A percentile compares a stretch with the other conserved stretches of the same genome.
Conservation (phyloP, 148 eudicot species). For the Cornus suecica region DNA sequence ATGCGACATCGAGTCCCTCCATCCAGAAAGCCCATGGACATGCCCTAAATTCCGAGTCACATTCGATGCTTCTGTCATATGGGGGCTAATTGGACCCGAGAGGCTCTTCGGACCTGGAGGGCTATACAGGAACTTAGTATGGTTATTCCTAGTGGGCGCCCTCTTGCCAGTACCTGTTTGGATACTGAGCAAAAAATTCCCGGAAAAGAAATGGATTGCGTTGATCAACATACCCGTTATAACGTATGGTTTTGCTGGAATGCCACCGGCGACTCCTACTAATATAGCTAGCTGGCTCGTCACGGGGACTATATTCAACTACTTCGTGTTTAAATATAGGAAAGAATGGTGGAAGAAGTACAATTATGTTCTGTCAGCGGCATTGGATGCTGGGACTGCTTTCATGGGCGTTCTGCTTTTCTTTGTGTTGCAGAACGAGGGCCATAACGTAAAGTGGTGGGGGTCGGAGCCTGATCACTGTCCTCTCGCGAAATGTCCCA, state of each 20-base stretch:
- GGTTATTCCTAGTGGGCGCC: constrained; percentile 93
- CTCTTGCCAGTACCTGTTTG: constrained; percentile 85
- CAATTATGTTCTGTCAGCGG: constrained; percentile 89
- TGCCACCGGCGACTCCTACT: constrained; percentile 98
- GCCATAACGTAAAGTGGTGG: constrained; percentile 85
- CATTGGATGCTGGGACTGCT: constrained; percentile 96
- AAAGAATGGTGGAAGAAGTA: constrained; percentile 95
- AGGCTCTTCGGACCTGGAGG: constrained; percentile 86
- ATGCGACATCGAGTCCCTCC: constrained; percentile 77
- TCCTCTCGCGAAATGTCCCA: constrained; percentile 87
- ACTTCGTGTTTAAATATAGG: constrained; percentile 74
- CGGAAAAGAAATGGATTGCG: constrained; percentile 90
- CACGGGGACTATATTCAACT: constrained; percentile 83
- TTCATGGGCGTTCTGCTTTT: constrained; percentile 92
- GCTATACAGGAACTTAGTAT: constrained; percentile 82
- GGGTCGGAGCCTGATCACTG: constrained; percentile 85
- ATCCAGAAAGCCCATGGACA: constrained; percentile 99
- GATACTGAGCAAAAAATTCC: constrained; percentile 82
- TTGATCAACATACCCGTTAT: constrained; percentile 89
- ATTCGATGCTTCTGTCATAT: constrained; percentile 91
- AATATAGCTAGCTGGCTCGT: constrained; percentile 91
- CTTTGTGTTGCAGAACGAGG: constrained; percentile 81
- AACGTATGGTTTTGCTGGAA: constrained; percentile 97
- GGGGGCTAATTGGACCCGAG: constrained; percentile 96
- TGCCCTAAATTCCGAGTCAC: constrained; percentile 95